phyloP scores from a whole-genome alignment of 2,329 filamentous ascomycete genomes.

The Chaetomium olivaceum region DNA sequence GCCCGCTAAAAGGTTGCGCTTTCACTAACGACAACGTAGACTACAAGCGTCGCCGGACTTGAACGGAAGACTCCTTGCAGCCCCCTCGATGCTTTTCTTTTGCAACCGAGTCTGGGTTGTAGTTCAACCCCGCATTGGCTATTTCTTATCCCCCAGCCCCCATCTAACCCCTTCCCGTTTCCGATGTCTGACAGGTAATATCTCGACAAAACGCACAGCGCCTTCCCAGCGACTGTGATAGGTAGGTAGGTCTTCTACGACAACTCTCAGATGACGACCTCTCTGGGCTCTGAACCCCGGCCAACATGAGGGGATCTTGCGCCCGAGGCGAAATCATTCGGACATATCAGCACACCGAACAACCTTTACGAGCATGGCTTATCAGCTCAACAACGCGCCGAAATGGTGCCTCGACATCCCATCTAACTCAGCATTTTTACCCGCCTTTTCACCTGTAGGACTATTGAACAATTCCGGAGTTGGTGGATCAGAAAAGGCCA shows the following conservation, averaged over 20 bases:
- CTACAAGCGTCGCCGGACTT: constrained; percentile 37
- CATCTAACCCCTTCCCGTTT: neutral
- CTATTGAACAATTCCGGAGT: constrained; percentile 1
- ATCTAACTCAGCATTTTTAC: constrained; percentile 19
- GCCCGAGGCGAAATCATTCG: neutral
- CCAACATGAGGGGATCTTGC: neutral
- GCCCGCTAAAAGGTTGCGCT: neutral
- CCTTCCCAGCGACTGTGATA: neutral
- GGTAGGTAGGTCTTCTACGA: constrained; percentile 14
- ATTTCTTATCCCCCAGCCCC: neutral
- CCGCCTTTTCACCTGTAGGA: constrained; percentile 17
- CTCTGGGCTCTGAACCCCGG: neutral
- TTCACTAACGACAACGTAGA: constrained; percentile 25
- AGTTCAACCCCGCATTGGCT: constrained; percentile 22
- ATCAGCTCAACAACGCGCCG: neutral
- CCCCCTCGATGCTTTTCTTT: neutral
- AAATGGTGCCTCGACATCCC: neutral
- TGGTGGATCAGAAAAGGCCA: constrained; percentile 4
- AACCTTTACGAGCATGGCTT: neutral
- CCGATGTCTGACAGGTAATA: constrained; percentile 15
- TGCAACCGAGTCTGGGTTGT: constrained; percentile 18
- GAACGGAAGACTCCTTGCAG: constrained; percentile 25
- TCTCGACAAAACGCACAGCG: neutral
- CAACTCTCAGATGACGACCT: neutral
- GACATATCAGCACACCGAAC: neutral